phyloP scores from a whole-genome alignment of 768 basidiomycete genomes.

The Panaeolus papilionaceus region DNA sequence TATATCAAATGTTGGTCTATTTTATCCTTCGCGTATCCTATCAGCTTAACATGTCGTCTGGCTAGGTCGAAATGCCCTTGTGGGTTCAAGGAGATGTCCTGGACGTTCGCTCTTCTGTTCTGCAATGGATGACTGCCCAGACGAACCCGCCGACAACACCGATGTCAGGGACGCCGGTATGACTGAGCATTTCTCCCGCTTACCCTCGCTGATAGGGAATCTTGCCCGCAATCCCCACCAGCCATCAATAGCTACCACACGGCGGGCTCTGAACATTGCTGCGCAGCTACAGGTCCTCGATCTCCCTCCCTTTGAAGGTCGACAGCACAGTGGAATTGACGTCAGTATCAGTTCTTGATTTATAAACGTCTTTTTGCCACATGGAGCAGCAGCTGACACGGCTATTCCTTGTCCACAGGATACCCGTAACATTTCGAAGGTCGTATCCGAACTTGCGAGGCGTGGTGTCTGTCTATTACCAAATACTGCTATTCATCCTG shows the following conservation, averaged over 20 bases:
- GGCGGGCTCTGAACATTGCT: conserved; percentile 65
- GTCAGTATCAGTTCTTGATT: conserved; percentile 54
- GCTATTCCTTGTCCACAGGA: conserved; percentile 59
- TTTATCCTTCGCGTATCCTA: conserved; percentile 15
- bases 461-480: conserved; percentile 72
- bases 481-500: conserved; percentile 72
- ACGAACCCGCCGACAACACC: conserved; percentile 26
- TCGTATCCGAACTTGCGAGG: conserved; percentile 79
- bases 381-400: conserved; percentile 25
- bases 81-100: conserved; percentile 80
- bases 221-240: conserved; percentile 25
- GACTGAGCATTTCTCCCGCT: conserved; percentile 12
- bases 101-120: conserved; percentile 72
- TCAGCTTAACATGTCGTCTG: conserved; percentile 15
- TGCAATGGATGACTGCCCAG: conserved; percentile 46
- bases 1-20: conserved; percentile 70
- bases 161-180: conserved; percentile 6
- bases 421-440: conserved; percentile 85
- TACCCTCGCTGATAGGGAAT: conserved; percentile 10
- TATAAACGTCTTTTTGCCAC: neutral
- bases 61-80: conserved; percentile 66
- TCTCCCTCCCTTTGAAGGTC: conserved; percentile 79
- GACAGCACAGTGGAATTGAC: conserved; percentile 89
- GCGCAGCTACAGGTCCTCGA: conserved; percentile 78
- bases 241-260: conserved; percentile 32